Percentiles rank a stretch among this genome's conserved stretches.
phyloP scores from a whole-genome alignment of 169 alveolate genomes.

The Plasmodium gallinaceum region DNA sequence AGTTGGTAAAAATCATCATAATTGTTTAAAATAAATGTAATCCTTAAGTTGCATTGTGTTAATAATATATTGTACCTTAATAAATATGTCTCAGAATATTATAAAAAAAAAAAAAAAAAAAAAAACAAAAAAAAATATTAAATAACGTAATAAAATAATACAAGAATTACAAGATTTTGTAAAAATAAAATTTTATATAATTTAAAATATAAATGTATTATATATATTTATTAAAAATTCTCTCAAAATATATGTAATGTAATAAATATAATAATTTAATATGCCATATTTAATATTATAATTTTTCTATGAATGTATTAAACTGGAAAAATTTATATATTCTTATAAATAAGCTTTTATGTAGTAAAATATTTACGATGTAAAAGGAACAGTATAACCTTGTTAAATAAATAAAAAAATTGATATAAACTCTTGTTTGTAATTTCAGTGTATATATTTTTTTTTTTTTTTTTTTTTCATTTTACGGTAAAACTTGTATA shows the following conservation, averaged over 20 bases:
- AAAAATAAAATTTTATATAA: neutral
- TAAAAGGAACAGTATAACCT: neutral
- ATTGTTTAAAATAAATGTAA: neutral
- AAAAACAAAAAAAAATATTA: neutral
- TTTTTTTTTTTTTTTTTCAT: neutral
- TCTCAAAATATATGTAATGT: neutral
- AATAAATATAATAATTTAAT: neutral
- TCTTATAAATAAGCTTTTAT: neutral
- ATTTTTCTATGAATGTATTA: neutral
- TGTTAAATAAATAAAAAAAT: neutral
- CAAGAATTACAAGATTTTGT: slow-evolving; percentile 3
- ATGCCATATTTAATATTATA: neutral
- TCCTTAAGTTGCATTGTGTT: neutral
- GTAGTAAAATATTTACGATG: neutral
- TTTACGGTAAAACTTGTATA: neutral
- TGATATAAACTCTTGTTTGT: neutral
- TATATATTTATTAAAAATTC: neutral
- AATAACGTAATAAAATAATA: neutral
- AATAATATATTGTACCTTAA: neutral
- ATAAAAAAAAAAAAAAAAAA: neutral
- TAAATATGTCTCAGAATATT: neutral
- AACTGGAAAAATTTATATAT: neutral
- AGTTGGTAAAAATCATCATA: neutral
- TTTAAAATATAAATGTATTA: neutral
- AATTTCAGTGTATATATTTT: neutral